Conservation (phyloP, 129 eudicot species). For the Escallonia rubra region DNA sequence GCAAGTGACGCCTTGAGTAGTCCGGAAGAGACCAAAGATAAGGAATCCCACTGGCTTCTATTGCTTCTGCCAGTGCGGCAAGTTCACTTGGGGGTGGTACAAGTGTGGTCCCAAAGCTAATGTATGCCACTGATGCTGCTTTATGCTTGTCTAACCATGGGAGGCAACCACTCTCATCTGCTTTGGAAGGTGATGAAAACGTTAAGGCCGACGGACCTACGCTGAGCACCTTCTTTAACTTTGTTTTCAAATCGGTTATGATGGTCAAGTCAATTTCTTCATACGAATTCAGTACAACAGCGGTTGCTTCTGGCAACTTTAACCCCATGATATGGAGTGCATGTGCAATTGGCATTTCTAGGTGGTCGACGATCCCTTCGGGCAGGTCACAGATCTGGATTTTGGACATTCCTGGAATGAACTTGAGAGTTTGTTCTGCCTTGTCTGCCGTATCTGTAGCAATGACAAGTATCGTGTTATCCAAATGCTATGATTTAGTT, state of each 20-base stretch:
- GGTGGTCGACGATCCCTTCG: constrained; percentile 6
- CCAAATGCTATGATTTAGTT: too few relatives aligned
- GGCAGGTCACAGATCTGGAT: constrained; percentile 5
- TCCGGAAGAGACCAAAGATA: constrained; percentile 16
- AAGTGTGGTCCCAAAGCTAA: too few relatives aligned
- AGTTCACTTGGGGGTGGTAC: neutral
- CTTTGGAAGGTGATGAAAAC: neutral
- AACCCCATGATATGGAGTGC: constrained; percentile 12
- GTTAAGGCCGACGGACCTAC: neutral
- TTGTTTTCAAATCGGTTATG: neutral
- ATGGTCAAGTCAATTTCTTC: neutral
- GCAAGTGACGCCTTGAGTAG: neutral
- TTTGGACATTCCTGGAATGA: constrained; percentile 8
- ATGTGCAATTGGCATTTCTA: constrained; percentile 6
- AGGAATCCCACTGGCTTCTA: constrained; percentile 3
- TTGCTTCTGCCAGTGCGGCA: constrained; percentile 4
- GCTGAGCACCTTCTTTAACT: neutral
- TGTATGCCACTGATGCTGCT: constrained; percentile 5
- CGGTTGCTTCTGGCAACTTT: constrained; percentile 1
- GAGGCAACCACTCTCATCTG: constrained; percentile 7
- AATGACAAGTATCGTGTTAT: too few relatives aligned
- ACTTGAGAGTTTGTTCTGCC: neutral
- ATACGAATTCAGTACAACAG: constrained; percentile 7
- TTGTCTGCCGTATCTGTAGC: too few relatives aligned
- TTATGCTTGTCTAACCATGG: constrained; percentile 3